A percentile compares a stretch with the other conserved stretches of the same genome.
phyloP scores from a whole-genome alignment of 495 filamentous ascomycete genomes.

The Penicillium antarcticum region DNA sequence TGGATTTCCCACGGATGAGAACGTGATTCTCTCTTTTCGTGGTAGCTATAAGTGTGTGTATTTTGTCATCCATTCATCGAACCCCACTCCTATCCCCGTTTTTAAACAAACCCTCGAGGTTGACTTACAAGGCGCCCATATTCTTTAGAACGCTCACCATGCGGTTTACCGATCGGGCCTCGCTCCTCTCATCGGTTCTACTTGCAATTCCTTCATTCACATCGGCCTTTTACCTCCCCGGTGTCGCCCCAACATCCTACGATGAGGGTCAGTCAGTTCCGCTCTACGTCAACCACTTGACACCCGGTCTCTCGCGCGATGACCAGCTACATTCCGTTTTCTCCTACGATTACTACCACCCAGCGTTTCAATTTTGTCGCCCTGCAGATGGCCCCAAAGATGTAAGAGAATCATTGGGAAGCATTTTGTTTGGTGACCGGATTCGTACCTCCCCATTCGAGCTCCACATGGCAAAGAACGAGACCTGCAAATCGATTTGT shows the following conservation, averaged over 20 bases:
- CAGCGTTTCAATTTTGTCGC: conserved; percentile 78
- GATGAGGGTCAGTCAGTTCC: conserved; percentile 71
- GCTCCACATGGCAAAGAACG: conserved; percentile 77
- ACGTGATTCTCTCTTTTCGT: neutral
- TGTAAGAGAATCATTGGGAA: conserved; percentile 85
- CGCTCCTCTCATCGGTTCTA: conserved; percentile 27
- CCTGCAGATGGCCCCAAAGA: conserved; percentile 70
- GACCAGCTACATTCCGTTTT: conserved; percentile 83
- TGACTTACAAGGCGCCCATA: conserved; percentile 5
- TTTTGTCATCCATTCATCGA: neutral
- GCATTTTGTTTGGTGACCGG: conserved; percentile 94
- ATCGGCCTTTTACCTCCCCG: conserved; percentile 90
- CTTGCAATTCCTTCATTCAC: conserved; percentile 47
- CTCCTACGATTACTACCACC: conserved; percentile 93
- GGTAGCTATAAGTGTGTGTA: neutral
- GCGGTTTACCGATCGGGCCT: conserved; percentile 33
- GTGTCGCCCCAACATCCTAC: conserved; percentile 93
- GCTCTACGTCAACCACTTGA: conserved; percentile 88
- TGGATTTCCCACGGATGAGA: conserved; percentile 1
- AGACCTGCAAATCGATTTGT: conserved; percentile 81
- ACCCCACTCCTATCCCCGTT: neutral
- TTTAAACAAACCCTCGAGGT: conserved; percentile 12
- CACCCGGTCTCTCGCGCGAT: conserved; percentile 76
- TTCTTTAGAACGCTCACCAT: conserved; percentile 28
- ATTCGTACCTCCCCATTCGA: conserved; percentile 91